These are phyloP conservation scores for Oryza officinalis DNA, from an alignment of 176 grass and related monocot species.

Conservation along the genomic window DNA sequence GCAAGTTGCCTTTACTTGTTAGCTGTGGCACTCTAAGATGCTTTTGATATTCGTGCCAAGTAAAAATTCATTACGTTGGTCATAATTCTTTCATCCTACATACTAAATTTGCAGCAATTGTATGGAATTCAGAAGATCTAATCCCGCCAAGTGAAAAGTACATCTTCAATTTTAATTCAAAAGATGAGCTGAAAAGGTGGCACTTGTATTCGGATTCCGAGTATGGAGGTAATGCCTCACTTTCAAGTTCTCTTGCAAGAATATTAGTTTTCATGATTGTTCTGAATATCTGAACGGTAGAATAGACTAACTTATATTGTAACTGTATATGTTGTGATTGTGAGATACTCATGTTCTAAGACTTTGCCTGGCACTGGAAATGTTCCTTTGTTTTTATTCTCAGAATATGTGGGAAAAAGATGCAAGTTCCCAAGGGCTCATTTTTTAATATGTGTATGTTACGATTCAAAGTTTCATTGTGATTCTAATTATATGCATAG, in stretches of 20 bases:
- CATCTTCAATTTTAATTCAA: conserved; percentile 83
- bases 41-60: background rate
- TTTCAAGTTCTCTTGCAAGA: background rate
- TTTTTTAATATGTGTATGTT: background rate
- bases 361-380: background rate
- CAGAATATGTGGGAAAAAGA: background rate
- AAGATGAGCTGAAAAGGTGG: conserved; percentile 89
- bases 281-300: conserved; percentile 7
- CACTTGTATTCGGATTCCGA: conserved; percentile 92
- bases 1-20: background rate
- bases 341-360: background rate
- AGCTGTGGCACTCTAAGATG: background rate
- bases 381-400: background rate
- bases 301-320: background rate
- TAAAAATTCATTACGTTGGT: background rate
- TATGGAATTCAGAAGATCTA: conserved; percentile 81
- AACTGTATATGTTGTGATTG: background rate
- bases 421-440: background rate
- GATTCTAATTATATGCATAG: background rate
- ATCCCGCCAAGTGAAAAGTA: conserved; percentile 76
- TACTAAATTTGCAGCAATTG: conserved; percentile 53
- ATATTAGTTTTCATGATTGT: background rate
- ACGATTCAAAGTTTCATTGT: background rate
- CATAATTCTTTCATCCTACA: background rate
- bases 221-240: conserved; percentile 67